Evolutionary conservation across 2,329 filamentous ascomycete species (phyloP).

Genomic region (Myriangium duriaei): DNA sequence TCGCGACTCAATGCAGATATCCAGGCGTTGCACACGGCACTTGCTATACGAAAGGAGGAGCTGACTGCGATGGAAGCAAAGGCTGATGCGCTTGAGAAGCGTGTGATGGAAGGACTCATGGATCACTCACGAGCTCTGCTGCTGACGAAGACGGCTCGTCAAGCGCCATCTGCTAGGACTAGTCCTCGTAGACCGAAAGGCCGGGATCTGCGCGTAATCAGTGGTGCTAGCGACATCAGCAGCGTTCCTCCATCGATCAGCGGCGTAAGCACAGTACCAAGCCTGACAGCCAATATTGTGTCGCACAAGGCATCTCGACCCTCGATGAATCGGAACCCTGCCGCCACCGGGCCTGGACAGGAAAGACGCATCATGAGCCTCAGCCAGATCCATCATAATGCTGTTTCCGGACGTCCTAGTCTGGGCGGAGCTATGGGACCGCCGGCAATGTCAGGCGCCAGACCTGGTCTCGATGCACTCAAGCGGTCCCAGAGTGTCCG

Average conservation of each 20-base stretch:
- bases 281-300: constrained; percentile 19
- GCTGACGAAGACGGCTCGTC: constrained; percentile 48
- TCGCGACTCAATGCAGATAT: constrained; percentile 72
- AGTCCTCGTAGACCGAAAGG: constrained; percentile 28
- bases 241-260: constrained; percentile 24
- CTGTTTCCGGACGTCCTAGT: constrained; percentile 31
- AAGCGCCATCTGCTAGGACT: constrained; percentile 18
- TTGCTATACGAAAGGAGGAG: constrained; percentile 80
- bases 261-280: constrained; percentile 15
- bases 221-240: constrained; percentile 20
- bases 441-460: constrained; percentile 23
- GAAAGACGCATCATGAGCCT: constrained; percentile 74
- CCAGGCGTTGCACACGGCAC: constrained; percentile 78
- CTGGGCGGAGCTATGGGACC: constrained; percentile 9
- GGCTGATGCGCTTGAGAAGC: constrained; percentile 77
- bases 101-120: constrained; percentile 90
- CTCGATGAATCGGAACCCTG: constrained; percentile 28
- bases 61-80: constrained; percentile 80
- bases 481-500: constrained; percentile 28
- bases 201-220: constrained; percentile 27
- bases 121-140: constrained; percentile 89
- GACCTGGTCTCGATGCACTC: constrained; percentile 18
- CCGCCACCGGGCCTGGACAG: constrained; percentile 24
- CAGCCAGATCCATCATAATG: constrained; percentile 75
- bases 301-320: constrained; percentile 40